A percentile compares a stretch with the other conserved stretches of the same genome.
These are phyloP conservation scores for Dioscorea alata DNA, from an alignment of 106 monocot species.

Conservation along the genomic window DNA sequence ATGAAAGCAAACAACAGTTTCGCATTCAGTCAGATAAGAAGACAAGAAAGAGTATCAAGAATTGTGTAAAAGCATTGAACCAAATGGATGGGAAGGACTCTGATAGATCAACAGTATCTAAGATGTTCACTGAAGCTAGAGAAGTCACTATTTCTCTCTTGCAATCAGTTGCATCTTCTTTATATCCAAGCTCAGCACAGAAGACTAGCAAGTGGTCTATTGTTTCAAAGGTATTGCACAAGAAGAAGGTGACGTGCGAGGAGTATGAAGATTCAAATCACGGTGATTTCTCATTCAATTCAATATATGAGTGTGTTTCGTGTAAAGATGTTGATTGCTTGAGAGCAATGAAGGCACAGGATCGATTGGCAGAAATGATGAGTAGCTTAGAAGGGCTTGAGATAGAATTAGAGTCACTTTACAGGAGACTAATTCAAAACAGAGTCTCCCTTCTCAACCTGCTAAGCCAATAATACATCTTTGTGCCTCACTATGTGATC, in stretches of 20 bases:
- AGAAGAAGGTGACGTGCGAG: constrained; percentile 11
- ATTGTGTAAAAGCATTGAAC: too few relatives aligned
- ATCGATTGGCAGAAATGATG: constrained; percentile 5
- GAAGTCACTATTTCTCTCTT: constrained; percentile 22
- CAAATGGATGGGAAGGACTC: too few relatives aligned
- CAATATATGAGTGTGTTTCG: neutral
- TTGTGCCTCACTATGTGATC: neutral
- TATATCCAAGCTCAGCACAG: constrained; percentile 3
- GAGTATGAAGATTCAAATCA: neutral
- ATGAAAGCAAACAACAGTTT: too few relatives aligned
- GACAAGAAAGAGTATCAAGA: too few relatives aligned
- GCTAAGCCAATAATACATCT: too few relatives aligned
- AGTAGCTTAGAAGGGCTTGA: constrained; percentile 21
- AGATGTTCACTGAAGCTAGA: constrained; percentile 14
- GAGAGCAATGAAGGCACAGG: neutral
- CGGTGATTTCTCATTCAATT: too few relatives aligned
- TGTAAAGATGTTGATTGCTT: constrained; percentile 2
- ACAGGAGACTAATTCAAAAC: constrained; percentile 24
- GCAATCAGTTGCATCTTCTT: neutral
- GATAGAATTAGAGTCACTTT: constrained; percentile 21
- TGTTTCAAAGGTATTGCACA: constrained; percentile 9
- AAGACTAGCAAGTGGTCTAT: constrained; percentile 26
- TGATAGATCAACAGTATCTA: neutral
- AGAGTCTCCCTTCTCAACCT: constrained; percentile 42
- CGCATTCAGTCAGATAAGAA: too few relatives aligned